These are phyloP conservation scores for Schizosaccharomyces osmophilus DNA, from an alignment of 805 yeast species.

Conservation along the genomic window DNA sequence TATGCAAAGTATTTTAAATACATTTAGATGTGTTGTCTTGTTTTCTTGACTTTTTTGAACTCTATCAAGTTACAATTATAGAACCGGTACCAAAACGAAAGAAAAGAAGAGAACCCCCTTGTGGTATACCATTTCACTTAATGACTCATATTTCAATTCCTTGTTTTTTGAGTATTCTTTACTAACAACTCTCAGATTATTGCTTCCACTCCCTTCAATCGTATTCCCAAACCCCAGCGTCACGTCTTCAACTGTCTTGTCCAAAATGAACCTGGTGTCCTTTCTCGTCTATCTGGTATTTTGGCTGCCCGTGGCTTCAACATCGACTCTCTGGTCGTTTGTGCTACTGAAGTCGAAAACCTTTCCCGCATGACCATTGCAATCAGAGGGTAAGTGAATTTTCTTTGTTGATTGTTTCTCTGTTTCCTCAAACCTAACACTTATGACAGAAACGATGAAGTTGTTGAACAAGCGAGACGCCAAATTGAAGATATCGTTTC, in stretches of 20 bases:
- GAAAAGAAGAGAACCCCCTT: too few species aligned
- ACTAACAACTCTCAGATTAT: slow-evolving; percentile 31
- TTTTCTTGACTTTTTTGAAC: too few species aligned
- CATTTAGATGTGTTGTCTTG: neutral
- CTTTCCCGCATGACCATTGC: slow-evolving; percentile 92
- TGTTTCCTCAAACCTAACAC: neutral
- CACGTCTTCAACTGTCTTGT: slow-evolving; percentile 92
- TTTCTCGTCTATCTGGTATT: slow-evolving; percentile 78
- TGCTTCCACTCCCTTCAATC: slow-evolving; percentile 59
- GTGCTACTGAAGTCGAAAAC: slow-evolving; percentile 87
- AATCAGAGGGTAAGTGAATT: slow-evolving; percentile 44
- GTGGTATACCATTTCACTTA: too few species aligned
- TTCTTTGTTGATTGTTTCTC: neutral
- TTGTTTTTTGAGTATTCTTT: neutral
- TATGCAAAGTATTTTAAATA: neutral
- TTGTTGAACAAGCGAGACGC: slow-evolving; percentile 91
- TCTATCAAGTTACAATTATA: too few species aligned
- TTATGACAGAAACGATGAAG: slow-evolving; percentile 30
- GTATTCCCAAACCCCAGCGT: slow-evolving; percentile 39
- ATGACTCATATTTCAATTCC: neutral
- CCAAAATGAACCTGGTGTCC: slow-evolving; percentile 95
- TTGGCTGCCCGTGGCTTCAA: slow-evolving; percentile 96
- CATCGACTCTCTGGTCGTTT: slow-evolving; percentile 88
- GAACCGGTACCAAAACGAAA: too few species aligned
- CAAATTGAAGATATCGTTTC: slow-evolving; percentile 96